phyloP scores from a whole-genome alignment of 2,329 filamentous ascomycete genomes.

The Stagonosporopsis rhizophila region DNA sequence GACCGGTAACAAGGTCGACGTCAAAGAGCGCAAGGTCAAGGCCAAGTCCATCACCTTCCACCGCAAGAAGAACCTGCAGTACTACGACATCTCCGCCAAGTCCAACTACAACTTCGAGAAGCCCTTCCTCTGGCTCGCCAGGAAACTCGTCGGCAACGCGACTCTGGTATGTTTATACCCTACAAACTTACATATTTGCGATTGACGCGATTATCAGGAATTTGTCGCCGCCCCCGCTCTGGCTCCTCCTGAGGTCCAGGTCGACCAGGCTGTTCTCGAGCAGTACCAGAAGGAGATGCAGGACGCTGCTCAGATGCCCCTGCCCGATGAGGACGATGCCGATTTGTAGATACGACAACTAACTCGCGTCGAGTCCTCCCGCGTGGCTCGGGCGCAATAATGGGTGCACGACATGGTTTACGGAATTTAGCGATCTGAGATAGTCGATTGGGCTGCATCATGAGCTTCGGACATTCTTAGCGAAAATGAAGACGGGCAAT shows the following conservation, averaged over 20 bases:
- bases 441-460: slow-evolving; percentile 27
- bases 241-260: slow-evolving; percentile 88
- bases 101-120: slow-evolving; percentile 99
- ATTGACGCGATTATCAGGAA: slow-evolving; percentile 65
- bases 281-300: slow-evolving; percentile 91
- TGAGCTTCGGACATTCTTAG: slow-evolving; percentile 38
- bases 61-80: slow-evolving; percentile 99
- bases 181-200: slow-evolving; percentile 14
- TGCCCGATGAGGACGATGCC: slow-evolving; percentile 93
- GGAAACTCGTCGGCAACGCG: slow-evolving; percentile 97
- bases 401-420: slow-evolving; percentile 40
- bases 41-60: slow-evolving; percentile 99
- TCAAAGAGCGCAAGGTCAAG: slow-evolving; percentile 99
- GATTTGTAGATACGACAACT: slow-evolving; percentile 57
- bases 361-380: slow-evolving; percentile 29
- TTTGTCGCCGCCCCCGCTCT: slow-evolving; percentile 96
- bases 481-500: slow-evolving; percentile 34
- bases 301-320: slow-evolving; percentile 78
- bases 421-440: slow-evolving; percentile 34
- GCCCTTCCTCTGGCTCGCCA: slow-evolving; percentile 98
- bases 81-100: slow-evolving; percentile 99
- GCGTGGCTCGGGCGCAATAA: slow-evolving; percentile 31
- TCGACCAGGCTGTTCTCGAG: slow-evolving; percentile 82
- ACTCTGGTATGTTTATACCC: slow-evolving; percentile 67
- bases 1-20: slow-evolving; percentile 99